Evolutionary conservation across 345 rosid species (phyloP).

Genomic region (Citrus glauca): DNA sequence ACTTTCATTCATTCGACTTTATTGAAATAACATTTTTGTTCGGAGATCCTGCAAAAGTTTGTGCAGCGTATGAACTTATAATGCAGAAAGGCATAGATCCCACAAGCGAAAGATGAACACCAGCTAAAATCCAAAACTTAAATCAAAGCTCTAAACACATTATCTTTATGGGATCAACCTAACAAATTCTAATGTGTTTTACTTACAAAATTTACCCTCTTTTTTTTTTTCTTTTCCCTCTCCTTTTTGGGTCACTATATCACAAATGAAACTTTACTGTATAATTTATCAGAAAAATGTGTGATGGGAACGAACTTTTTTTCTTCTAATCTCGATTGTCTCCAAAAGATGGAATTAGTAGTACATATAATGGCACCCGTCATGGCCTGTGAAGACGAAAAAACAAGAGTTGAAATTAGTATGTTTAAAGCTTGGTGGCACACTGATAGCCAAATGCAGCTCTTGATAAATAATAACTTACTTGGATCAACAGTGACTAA

Average conservation of each 20-base stretch:
- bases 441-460: no score
- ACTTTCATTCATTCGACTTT: neutral
- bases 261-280: neutral
- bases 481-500: conserved; percentile 92
- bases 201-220: conserved; percentile 9
- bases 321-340: neutral
- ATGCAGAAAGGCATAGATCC: neutral
- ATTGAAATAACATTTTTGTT: neutral
- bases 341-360: conserved; percentile 6
- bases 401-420: no score
- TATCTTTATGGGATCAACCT: neutral
- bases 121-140: neutral
- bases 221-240: no score
- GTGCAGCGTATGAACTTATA: neutral
- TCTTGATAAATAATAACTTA: conserved; percentile 15
- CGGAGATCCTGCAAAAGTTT: neutral
- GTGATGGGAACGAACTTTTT: neutral
- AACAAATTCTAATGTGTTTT: neutral
- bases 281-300: neutral
- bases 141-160: neutral
- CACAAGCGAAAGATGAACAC: neutral
- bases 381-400: conserved; percentile 36
- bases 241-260: neutral
- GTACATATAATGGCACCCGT: conserved; percentile 51
- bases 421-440: no score